These are phyloP conservation scores for Fusarium sp. DNA, from an alignment of 2,329 filamentous ascomycete species.

Conservation along the genomic window DNA sequence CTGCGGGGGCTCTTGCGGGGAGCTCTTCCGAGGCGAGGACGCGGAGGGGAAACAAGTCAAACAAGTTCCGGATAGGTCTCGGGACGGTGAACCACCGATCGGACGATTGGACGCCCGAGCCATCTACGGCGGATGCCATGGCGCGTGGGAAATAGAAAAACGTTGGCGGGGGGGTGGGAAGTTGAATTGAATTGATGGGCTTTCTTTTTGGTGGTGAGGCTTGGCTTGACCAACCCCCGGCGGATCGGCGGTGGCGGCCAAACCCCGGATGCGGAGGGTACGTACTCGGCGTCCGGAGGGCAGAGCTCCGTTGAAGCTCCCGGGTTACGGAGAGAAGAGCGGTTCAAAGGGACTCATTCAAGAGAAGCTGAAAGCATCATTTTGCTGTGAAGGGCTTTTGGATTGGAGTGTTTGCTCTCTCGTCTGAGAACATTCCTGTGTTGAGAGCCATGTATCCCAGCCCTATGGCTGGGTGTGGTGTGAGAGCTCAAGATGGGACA, in stretches of 20 bases:
- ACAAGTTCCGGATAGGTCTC: constrained; percentile 80
- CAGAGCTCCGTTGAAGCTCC: not conserved
- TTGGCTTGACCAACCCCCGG: constrained; percentile 1
- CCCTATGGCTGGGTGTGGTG: not conserved
- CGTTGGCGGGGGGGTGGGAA: not conserved
- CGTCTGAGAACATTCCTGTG: not conserved
- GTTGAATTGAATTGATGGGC: not conserved
- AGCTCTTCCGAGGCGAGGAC: constrained; percentile 81
- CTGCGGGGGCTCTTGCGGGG: constrained; percentile 65
- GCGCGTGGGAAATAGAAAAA: not conserved
- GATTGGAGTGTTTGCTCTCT: not conserved
- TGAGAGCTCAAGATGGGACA: not conserved
- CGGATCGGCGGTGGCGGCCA: constrained; percentile 32
- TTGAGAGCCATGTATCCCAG: not conserved
- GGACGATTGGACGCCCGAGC: constrained; percentile 14
- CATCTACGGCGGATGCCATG: constrained; percentile 29
- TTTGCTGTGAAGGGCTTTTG: not conserved
- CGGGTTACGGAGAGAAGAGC: not conserved
- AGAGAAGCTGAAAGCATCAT: not conserved
- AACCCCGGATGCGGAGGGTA: constrained; percentile 34
- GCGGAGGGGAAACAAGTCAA: constrained; percentile 83
- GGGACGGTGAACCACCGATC: constrained; percentile 70
- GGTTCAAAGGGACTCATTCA: not conserved
- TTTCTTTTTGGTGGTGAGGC: constrained; percentile 19
- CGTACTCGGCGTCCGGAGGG: constrained; percentile 15